A percentile compares a stretch with the other conserved stretches of the same genome.
Conservation (phyloP, 2,329 filamentous ascomycete genomes). For the Chaetomiaceae sp. region DNA sequence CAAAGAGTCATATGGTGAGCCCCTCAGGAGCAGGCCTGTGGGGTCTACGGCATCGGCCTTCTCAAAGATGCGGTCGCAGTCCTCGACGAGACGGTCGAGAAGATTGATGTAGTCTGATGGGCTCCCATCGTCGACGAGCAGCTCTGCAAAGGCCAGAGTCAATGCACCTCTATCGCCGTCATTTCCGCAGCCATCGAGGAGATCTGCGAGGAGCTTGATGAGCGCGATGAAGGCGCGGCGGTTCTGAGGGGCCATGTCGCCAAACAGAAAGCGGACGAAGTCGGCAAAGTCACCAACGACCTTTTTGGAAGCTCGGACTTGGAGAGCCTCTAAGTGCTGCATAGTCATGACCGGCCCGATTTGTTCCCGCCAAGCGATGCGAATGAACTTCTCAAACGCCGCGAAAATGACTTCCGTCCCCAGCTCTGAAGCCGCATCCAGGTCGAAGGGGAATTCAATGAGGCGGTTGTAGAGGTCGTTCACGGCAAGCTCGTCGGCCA, state of each 20-base stretch:
- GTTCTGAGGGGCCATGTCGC: slow-evolving; percentile 65
- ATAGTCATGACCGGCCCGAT: slow-evolving; percentile 80
- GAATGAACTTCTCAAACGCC: slow-evolving; percentile 89
- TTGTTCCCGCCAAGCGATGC: slow-evolving; percentile 80
- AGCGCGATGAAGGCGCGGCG: slow-evolving; percentile 75
- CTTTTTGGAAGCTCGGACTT: slow-evolving; percentile 60
- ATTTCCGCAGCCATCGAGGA: slow-evolving; percentile 85
- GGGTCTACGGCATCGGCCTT: slow-evolving; percentile 40
- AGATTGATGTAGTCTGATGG: slow-evolving; percentile 83
- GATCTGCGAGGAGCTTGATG: slow-evolving; percentile 78
- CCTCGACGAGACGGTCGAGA: slow-evolving; percentile 82
- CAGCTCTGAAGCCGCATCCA: slow-evolving; percentile 69
- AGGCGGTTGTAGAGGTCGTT: slow-evolving; percentile 89
- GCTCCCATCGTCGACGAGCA: slow-evolving; percentile 72
- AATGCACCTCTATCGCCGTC: slow-evolving; percentile 86
- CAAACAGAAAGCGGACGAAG: slow-evolving; percentile 61
- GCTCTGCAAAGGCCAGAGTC: slow-evolving; percentile 82
- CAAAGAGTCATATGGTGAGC: slow-evolving; percentile 53
- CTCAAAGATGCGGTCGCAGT: slow-evolving; percentile 84
- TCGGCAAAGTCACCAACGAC: slow-evolving; percentile 70
- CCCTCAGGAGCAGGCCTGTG: slow-evolving; percentile 39
- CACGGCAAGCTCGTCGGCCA: slow-evolving; percentile 72
- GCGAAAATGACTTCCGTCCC: slow-evolving; percentile 82
- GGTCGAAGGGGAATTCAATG: slow-evolving; percentile 75
- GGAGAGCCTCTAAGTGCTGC: slow-evolving; percentile 68